A percentile compares a stretch with the other conserved stretches of the same genome.
Conservation (phyloP, 495 filamentous ascomycete genomes). For the Penicillium macrosclerotiorum region DNA sequence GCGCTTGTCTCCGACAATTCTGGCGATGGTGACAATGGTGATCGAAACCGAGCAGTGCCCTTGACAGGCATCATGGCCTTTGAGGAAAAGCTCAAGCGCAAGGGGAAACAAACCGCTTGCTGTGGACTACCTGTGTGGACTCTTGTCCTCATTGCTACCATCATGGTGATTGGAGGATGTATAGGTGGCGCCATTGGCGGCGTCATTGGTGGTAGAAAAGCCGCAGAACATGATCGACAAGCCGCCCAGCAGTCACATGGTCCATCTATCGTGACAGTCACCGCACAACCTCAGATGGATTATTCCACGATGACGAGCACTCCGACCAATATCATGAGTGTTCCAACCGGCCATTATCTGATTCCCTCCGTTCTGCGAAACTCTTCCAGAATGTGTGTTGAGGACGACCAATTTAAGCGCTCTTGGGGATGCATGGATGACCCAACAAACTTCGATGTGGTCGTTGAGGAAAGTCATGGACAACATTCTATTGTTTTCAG, state of each 20-base stretch:
- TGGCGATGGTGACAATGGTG: slow-evolving; percentile 5
- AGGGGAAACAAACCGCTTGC: slow-evolving; percentile 54
- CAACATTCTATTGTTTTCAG: slow-evolving; percentile 28
- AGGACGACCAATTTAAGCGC: slow-evolving; percentile 51
- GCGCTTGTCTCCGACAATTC: slow-evolving; percentile 23
- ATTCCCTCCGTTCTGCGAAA: slow-evolving; percentile 59
- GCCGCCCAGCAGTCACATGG: slow-evolving; percentile 12
- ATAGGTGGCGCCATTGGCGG: slow-evolving; percentile 64
- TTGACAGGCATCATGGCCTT: slow-evolving; percentile 43
- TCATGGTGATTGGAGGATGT: slow-evolving; percentile 54
- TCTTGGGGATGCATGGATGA: slow-evolving; percentile 67
- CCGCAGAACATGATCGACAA: slow-evolving; percentile 27
- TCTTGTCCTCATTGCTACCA: slow-evolving; percentile 50
- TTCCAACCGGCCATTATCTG: slow-evolving; percentile 64
- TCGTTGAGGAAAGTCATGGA: slow-evolving; percentile 20
- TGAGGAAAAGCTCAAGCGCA: slow-evolving; percentile 56
- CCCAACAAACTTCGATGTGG: slow-evolving; percentile 39
- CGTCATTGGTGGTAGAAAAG: slow-evolving; percentile 44
- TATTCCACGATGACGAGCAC: slow-evolving; percentile 58
- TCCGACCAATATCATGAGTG: slow-evolving; percentile 53
- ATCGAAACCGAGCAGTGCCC: slow-evolving; percentile 9
- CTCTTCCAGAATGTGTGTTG: slow-evolving; percentile 65
- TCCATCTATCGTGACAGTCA: slow-evolving; percentile 47
- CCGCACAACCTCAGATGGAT: slow-evolving; percentile 60
- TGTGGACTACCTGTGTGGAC: slow-evolving; percentile 72